Percentiles rank a stretch among this genome's conserved stretches.
These are phyloP conservation scores for Xylaria acuta DNA, from an alignment of 495 filamentous ascomycete genomes.

Conservation along the genomic window DNA sequence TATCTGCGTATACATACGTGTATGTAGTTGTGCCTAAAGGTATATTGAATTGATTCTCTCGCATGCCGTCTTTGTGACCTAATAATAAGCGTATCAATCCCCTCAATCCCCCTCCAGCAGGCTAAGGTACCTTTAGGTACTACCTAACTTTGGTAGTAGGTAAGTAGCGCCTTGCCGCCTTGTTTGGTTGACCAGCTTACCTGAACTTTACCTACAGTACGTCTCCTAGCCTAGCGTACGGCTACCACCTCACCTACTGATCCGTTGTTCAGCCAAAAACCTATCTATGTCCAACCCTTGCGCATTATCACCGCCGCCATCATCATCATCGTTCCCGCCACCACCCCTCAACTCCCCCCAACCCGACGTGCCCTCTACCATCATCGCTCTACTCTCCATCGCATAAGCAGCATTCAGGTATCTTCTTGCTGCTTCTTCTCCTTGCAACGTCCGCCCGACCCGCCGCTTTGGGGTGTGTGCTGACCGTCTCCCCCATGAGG, in stretches of 20 bases:
- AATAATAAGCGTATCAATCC: neutral
- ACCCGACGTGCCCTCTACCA: conserved; percentile 22
- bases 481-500: conserved; percentile 27
- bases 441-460: conserved; percentile 29
- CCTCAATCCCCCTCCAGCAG: neutral
- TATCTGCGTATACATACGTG: neutral
- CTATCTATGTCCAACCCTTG: conserved; percentile 35
- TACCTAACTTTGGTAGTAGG: conserved; percentile 1
- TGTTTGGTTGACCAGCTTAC: conserved; percentile 13
- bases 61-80: conserved; percentile 22
- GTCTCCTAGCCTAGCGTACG: conserved; percentile 17
- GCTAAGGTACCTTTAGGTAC: conserved; percentile 11
- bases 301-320: conserved; percentile 29
- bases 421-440: conserved; percentile 26
- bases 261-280: conserved; percentile 31
- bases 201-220: neutral
- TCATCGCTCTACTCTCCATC: conserved; percentile 25
- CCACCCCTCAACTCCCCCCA: conserved; percentile 30
- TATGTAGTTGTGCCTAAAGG: conserved; percentile 9
- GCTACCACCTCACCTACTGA: conserved; percentile 30
- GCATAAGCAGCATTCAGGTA: conserved; percentile 23
- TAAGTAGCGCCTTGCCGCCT: conserved; percentile 15
- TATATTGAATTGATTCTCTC: neutral
- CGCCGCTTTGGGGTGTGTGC: conserved; percentile 31
- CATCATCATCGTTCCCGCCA: conserved; percentile 28